Conservation (phyloP, 495 filamentous ascomycete genomes). For the Melanomma pulvis-pyrius region DNA sequence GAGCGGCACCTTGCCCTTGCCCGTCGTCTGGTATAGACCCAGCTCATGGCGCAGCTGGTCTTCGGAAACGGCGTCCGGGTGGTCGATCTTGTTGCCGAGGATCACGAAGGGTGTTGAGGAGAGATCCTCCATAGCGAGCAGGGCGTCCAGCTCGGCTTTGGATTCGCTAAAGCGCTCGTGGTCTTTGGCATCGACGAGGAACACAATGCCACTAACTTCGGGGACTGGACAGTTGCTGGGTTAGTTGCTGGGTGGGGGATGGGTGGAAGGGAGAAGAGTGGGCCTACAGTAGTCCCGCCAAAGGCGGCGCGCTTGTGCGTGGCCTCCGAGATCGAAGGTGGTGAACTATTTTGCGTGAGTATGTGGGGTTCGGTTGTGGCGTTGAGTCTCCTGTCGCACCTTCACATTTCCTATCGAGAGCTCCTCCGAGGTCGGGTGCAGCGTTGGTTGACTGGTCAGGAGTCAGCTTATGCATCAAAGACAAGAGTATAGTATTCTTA, state of each 20-base stretch:
- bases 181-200: conserved; percentile 97
- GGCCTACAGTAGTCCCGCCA: conserved; percentile 75
- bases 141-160: conserved; percentile 92
- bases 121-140: conserved; percentile 42
- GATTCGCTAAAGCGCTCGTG: conserved; percentile 89
- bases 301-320: conserved; percentile 94
- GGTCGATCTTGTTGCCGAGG: conserved; percentile 98
- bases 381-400: neutral
- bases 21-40: conserved; percentile 93
- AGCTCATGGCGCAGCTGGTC: conserved; percentile 89
- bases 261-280: neutral
- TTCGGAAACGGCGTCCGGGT: conserved; percentile 91
- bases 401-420: conserved; percentile 93
- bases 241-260: neutral
- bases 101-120: conserved; percentile 92
- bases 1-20: conserved; percentile 94
- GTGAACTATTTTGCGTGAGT: conserved; percentile 62
- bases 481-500: conserved; percentile 92
- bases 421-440: conserved; percentile 79
- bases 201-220: conserved; percentile 96
- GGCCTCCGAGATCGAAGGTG: conserved; percentile 95
- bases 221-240: conserved; percentile 59
- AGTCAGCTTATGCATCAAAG: conserved; percentile 38
- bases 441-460: conserved; percentile 1
- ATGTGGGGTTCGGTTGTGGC: neutral